These are phyloP conservation scores for Aspergillus olivimuriae DNA, from an alignment of 495 filamentous ascomycete species.

Conservation along the genomic window DNA sequence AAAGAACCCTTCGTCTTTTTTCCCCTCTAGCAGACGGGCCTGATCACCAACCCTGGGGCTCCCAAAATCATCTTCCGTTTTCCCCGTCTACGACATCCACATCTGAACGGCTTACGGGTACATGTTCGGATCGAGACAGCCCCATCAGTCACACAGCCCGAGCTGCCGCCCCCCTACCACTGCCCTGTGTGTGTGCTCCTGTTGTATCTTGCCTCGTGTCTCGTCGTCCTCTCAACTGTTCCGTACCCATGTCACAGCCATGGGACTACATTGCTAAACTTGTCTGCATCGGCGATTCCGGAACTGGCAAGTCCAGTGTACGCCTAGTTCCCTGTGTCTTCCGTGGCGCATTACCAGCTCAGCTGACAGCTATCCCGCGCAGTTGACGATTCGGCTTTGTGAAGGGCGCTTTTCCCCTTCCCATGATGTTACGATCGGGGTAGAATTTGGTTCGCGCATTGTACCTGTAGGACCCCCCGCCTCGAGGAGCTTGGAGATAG, in stretches of 20 bases:
- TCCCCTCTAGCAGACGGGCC: too few relatives aligned
- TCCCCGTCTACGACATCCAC: too few relatives aligned
- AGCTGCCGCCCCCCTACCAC: too few relatives aligned
- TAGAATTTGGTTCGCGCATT: constrained; percentile 93
- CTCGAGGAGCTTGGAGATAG: constrained; percentile 34
- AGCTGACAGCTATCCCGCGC: constrained; percentile 1
- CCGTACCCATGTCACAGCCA: constrained; percentile 61
- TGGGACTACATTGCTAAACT: constrained; percentile 99
- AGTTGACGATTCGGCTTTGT: constrained; percentile 91
- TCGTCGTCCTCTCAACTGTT: background rate
- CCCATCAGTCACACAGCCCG: too few relatives aligned
- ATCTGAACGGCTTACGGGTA: too few relatives aligned
- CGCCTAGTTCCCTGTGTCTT: constrained; percentile 13
- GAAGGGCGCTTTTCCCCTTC: constrained; percentile 90
- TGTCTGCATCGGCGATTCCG: constrained; percentile 92
- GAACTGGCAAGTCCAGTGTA: constrained; percentile 82
- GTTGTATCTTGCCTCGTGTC: background rate
- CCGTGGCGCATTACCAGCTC: background rate
- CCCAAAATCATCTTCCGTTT: too few relatives aligned
- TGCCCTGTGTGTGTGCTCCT: too few relatives aligned
- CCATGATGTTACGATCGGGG: constrained; percentile 96
- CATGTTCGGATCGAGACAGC: too few relatives aligned
- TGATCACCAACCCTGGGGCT: too few relatives aligned
- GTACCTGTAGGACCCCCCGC: constrained; percentile 82
- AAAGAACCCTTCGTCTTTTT: too few relatives aligned